These are phyloP conservation scores for Macrolepiota fuliginosa DNA, from an alignment of 768 basidiomycete species.

Conservation along the genomic window DNA sequence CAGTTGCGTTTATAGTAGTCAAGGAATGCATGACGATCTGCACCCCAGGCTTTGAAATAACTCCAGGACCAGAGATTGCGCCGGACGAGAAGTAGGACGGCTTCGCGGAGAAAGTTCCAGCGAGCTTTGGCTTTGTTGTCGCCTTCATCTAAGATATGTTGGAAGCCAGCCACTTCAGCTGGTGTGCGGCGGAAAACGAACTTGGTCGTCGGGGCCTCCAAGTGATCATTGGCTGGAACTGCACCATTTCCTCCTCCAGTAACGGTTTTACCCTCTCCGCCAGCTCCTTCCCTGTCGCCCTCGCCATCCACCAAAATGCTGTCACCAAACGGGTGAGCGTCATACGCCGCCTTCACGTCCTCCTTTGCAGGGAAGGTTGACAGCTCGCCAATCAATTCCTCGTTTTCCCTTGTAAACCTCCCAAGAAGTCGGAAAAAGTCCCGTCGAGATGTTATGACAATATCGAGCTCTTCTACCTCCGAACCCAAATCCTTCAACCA, in stretches of 20 bases:
- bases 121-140: not conserved
- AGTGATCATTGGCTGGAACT: too few species aligned
- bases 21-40: not conserved
- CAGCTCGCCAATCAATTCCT: constrained; percentile 1
- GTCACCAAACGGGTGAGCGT: not conserved
- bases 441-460: not conserved
- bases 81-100: not conserved
- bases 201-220: not conserved
- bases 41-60: not conserved
- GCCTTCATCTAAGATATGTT: not conserved
- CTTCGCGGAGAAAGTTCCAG: not conserved
- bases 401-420: not conserved
- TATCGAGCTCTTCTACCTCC: not conserved
- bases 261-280: not conserved
- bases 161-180: not conserved
- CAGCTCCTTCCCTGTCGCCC: not conserved
- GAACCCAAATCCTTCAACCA: not conserved
- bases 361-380: not conserved
- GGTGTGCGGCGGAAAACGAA: not conserved
- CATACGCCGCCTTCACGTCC: not conserved
- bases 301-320: not conserved
- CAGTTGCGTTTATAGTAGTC: not conserved
- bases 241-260: not conserved
- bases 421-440: not conserved
- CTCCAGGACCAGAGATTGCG: not conserved